Conservation (phyloP, 2,329 filamentous ascomycete species). For the Fusarium mundagurra region DNA sequence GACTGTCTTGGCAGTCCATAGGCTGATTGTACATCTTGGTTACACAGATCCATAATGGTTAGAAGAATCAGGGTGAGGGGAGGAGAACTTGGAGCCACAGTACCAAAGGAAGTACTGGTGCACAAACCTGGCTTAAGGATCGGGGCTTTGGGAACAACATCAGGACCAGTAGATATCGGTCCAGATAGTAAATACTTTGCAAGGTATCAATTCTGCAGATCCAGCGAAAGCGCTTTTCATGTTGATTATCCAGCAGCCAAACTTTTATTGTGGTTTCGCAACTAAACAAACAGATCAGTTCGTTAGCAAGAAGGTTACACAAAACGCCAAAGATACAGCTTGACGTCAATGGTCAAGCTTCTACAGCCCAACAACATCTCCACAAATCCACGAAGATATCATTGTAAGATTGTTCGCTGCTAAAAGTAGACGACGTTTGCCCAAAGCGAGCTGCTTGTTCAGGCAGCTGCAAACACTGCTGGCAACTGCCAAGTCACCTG, state of each 20-base stretch:
- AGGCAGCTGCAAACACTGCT: neutral
- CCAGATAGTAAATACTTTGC: too few relatives aligned
- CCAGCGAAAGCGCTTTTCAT: too few relatives aligned
- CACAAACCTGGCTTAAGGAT: neutral
- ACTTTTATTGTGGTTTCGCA: neutral
- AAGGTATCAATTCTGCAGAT: neutral
- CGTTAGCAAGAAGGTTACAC: neutral
- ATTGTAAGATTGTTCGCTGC: too few relatives aligned
- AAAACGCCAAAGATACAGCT: neutral
- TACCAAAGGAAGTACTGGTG: too few relatives aligned
- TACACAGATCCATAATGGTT: neutral
- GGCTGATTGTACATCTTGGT: neutral
- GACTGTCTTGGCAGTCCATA: neutral
- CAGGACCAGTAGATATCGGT: neutral
- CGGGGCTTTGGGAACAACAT: neutral
- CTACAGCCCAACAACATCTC: too few relatives aligned
- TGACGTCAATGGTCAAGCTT: neutral
- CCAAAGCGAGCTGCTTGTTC: neutral
- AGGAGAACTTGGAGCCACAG: neutral
- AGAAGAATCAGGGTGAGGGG: neutral
- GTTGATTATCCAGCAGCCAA: neutral
- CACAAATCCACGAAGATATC: neutral
- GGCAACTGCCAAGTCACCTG: neutral
- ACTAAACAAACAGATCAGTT: too few relatives aligned
- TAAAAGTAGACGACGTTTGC: neutral